A percentile compares a stretch with the other conserved stretches of the same genome.
phyloP scores from a whole-genome alignment of 2,329 filamentous ascomycete genomes.

The Epichloe uncinata region DNA sequence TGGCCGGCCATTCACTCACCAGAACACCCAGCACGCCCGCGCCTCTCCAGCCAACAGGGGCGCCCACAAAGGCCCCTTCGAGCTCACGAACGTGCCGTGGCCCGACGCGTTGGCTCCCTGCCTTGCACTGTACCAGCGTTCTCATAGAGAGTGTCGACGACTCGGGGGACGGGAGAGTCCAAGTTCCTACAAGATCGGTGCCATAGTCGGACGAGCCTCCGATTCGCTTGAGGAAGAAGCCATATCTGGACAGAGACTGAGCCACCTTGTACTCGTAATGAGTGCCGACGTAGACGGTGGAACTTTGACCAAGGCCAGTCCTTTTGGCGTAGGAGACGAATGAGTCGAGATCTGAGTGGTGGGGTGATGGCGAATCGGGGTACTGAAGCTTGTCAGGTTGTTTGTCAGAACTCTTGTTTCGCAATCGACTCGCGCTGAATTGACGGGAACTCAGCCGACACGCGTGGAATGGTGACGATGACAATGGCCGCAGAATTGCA shows the following conservation, averaged over 20 bases:
- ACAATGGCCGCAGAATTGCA: background rate
- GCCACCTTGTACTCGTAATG: slow-evolving; percentile 63
- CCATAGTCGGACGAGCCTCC: slow-evolving; percentile 56
- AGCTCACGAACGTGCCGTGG: slow-evolving; percentile 59
- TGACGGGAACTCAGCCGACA: background rate
- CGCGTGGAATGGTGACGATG: background rate
- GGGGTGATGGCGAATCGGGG: slow-evolving; percentile 30
- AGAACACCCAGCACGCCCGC: slow-evolving; percentile 56
- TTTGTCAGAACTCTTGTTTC: background rate
- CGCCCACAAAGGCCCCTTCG: slow-evolving; percentile 63
- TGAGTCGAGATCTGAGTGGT: slow-evolving; percentile 50
- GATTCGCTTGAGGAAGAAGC: slow-evolving; percentile 51
- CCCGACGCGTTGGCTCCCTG: slow-evolving; percentile 30
- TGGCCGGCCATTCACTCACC: slow-evolving; percentile 55
- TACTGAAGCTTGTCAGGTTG: slow-evolving; percentile 17
- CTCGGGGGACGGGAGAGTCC: slow-evolving; percentile 36
- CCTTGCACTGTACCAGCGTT: slow-evolving; percentile 58
- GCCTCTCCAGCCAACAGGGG: slow-evolving; percentile 59
- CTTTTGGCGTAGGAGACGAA: slow-evolving; percentile 52
- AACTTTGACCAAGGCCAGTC: slow-evolving; percentile 37
- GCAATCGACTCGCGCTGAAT: background rate
- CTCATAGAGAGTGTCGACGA: slow-evolving; percentile 22
- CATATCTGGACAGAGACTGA: slow-evolving; percentile 40
- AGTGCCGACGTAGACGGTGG: slow-evolving; percentile 56
- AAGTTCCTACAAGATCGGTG: slow-evolving; percentile 61